Base-by-base conservation (phyloP, 2,329 filamentous ascomycete genomes). In the Venturia effusa region DNA sequence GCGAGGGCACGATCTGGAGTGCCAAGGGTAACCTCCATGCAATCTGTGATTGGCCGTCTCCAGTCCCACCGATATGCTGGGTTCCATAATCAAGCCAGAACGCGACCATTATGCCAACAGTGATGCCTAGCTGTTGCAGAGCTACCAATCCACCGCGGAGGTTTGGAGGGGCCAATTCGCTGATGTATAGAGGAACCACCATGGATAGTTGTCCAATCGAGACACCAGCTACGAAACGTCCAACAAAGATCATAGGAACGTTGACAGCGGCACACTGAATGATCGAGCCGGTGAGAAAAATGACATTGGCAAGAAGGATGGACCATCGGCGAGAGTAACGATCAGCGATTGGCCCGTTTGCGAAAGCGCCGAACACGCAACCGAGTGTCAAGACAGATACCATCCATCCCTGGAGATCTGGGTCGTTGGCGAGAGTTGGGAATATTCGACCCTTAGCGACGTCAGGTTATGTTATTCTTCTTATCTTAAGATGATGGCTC, bases 131-230 rank as follows among this genome's bases (percentile, higher is more conserved):
- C 3, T 24, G 17, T 4, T 37, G 41, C 27, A 19, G 10, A 57
- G 19, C 4, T 15, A 30, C 15, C 22, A 39, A 32, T 43, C 17
- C 66, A 68, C 84, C 84, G 68, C 85, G 79, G 62, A 81, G 84
- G 1, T 80, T 80, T 0, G 84, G 79, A 67, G 83, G 78, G 0
- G 84, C 83, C 63, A 83, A 80, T 70, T 88, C 85, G 11, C 84
- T 82, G 65, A 86, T 84, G 70, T 88, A 88, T 40, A 84, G 80
- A 3, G 84, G 85, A 2, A 87, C 82, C 3, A 81, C 82, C 70
- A 83, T 85, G 22, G 79, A 82, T 67, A 85, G 78, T 22, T 83
- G 71, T 13, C 83, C 84, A 55, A 86, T 81, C 3, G 83, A 83
- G 70, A 83, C 79, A 5, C 84, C 83, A 39, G 81, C 83, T 64